Conservation (phyloP, 768 basidiomycete species). For the Tulasnella calospora region DNA sequence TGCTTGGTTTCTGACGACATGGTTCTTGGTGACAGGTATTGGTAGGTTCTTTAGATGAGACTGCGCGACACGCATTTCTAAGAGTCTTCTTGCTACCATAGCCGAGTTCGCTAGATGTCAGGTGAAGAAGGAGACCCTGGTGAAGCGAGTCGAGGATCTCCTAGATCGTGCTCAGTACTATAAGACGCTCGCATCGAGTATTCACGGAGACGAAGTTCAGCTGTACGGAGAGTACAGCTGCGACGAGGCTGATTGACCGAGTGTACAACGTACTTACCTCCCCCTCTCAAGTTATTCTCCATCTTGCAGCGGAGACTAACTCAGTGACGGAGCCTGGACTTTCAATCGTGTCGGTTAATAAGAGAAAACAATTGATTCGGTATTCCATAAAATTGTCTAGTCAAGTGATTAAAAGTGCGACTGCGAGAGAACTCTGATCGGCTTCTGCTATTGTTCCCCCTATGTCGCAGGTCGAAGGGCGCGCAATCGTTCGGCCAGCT, state of each 20-base stretch:
- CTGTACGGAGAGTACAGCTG: background rate
- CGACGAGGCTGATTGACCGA: background rate
- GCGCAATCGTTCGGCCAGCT: conserved; percentile 79
- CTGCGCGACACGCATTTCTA: background rate
- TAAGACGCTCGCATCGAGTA: background rate
- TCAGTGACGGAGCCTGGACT: background rate
- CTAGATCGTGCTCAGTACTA: background rate
- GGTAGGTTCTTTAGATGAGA: background rate
- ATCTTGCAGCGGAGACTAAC: too few relatives aligned
- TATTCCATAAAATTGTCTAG: background rate
- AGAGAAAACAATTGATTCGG: background rate
- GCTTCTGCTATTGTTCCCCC: background rate
- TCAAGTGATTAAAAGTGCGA: background rate
- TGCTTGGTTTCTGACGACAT: background rate
- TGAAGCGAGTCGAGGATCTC: conserved; percentile 13
- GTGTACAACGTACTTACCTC: too few relatives aligned
- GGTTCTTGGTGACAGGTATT: background rate
- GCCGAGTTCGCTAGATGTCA: conserved; percentile 10
- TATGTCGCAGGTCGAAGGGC: conserved; percentile 40
- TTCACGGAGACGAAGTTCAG: background rate
- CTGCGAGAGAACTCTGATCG: background rate
- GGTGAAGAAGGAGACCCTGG: conserved; percentile 2
- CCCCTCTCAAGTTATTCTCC: too few relatives aligned
- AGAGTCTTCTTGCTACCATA: background rate
- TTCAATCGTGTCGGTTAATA: background rate